A percentile compares a stretch with the other conserved stretches of the same genome.
Conservation (phyloP, 306 rosid genomes). For the Vigna unguiculata region DNA sequence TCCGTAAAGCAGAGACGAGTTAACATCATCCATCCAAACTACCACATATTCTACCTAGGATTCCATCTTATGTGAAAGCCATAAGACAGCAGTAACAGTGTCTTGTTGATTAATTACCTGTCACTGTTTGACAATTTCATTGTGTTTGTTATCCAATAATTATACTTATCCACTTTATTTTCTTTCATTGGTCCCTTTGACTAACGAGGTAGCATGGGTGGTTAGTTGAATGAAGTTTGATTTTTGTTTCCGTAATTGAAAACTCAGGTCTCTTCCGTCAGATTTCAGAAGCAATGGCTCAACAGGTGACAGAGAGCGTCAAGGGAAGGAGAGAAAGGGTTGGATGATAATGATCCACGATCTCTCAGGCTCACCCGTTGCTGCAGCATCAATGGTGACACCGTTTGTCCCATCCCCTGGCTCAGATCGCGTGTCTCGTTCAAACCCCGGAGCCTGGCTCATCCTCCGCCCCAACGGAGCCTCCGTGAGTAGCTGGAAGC, state of each 20-base stretch:
- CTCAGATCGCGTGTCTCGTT: slow-evolving; percentile 77
- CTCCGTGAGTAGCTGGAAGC: slow-evolving; percentile 81
- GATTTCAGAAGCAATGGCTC: slow-evolving; percentile 58
- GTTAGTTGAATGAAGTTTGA: not conserved
- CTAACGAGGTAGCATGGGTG: not conserved
- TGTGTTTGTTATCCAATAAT: not conserved
- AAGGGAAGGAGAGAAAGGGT: slow-evolving; percentile 82
- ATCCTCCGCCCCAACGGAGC: slow-evolving; percentile 81
- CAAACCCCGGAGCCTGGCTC: slow-evolving; percentile 88
- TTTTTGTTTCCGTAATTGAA: not conserved
- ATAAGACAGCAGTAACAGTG: slow-evolving; percentile 6
- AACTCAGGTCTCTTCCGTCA: slow-evolving; percentile 74
- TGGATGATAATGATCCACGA: slow-evolving; percentile 88
- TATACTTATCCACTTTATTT: not conserved
- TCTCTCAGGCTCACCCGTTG: slow-evolving; percentile 84
- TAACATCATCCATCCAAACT: slow-evolving; percentile 38
- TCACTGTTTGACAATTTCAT: slow-evolving; percentile 11
- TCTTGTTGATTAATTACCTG: not conserved
- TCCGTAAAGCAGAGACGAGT: slow-evolving; percentile 53
- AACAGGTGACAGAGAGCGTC: slow-evolving; percentile 54
- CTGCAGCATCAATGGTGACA: slow-evolving; percentile 89
- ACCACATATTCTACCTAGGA: slow-evolving; percentile 45
- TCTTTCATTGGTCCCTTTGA: not conserved
- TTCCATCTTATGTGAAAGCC: slow-evolving; percentile 61
- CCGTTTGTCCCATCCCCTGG: slow-evolving; percentile 90